phyloP scores from a whole-genome alignment of 192 early-diverging fungal genomes.

The Coemansia sp. region DNA sequence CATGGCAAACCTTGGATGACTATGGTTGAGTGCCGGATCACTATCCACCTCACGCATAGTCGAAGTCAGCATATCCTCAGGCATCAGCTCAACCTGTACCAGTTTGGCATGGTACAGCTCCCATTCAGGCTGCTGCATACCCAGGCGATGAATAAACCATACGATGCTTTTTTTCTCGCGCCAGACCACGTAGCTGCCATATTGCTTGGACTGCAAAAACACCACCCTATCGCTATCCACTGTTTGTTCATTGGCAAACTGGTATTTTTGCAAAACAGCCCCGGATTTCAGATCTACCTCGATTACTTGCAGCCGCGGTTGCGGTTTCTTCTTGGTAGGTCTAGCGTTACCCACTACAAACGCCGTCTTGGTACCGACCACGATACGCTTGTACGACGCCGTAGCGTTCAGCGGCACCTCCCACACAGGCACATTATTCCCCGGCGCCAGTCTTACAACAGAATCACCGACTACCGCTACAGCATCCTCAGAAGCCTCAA shows the following conservation, averaged over 20 bases:
- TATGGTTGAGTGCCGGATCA: conserved; percentile 23
- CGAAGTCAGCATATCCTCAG: conserved; percentile 46
- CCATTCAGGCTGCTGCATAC: conserved; percentile 35
- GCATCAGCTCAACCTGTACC: conserved; percentile 38
- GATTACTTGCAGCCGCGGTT: conserved; percentile 32
- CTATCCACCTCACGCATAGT: conserved; percentile 39
- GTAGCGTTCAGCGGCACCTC: conserved; percentile 37
- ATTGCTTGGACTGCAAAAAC: conserved; percentile 32
- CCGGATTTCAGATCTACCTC: conserved; percentile 41
- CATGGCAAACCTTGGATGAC: conserved; percentile 31
- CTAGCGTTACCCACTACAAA: conserved; percentile 42
- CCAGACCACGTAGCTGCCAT: conserved; percentile 57
- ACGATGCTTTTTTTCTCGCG: conserved; percentile 53
- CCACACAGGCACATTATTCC: conserved; percentile 29
- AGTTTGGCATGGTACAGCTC: conserved; percentile 46
- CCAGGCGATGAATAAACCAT: conserved; percentile 43
- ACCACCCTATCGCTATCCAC: conserved; percentile 32
- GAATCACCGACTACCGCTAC: conserved; percentile 41
- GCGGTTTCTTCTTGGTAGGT: conserved; percentile 23
- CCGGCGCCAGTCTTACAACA: conserved; percentile 33
- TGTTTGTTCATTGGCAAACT: conserved; percentile 25
- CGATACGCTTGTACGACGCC: conserved; percentile 37
- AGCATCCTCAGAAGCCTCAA: conserved; percentile 37
- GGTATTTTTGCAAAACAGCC: conserved; percentile 37
- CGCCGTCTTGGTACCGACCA: conserved; percentile 29